phyloP scores from a whole-genome alignment of 441 rosid species.

The Theobroma grandiflorum region DNA sequence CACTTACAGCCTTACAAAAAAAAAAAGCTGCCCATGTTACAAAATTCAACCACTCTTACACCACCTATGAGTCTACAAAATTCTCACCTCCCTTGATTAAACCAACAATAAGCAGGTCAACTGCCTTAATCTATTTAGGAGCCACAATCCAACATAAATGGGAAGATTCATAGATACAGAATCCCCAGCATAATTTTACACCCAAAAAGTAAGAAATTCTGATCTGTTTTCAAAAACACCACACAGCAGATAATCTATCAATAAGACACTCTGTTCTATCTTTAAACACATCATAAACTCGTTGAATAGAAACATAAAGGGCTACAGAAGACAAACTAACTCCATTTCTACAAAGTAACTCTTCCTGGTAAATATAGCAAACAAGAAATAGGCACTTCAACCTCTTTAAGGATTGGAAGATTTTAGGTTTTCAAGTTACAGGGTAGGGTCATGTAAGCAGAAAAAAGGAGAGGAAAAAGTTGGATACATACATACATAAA shows the following conservation, averaged over 20 bases:
- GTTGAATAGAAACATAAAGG: not conserved
- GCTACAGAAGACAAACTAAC: not conserved
- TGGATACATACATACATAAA: too few species aligned
- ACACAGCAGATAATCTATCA: not conserved
- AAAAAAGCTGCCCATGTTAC: not conserved
- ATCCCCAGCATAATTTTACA: not conserved
- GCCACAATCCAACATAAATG: conserved; percentile 3
- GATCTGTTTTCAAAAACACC: not conserved
- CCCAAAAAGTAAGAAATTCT: not conserved
- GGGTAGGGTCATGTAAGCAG: not conserved
- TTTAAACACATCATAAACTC: not conserved
- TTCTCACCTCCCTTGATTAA: conserved; percentile 9
- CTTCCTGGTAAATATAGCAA: not conserved
- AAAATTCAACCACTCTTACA: conserved; percentile 16
- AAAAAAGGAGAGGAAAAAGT: not conserved
- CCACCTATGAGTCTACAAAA: conserved; percentile 1
- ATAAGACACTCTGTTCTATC: conserved; percentile 3
- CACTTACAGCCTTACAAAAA: not conserved
- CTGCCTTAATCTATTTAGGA: conserved; percentile 10
- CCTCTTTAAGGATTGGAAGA: not conserved
- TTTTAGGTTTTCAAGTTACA: not conserved
- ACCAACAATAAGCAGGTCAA: conserved; percentile 8
- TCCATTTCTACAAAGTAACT: conserved; percentile 2
- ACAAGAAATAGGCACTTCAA: not conserved
- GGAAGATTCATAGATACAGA: conserved; percentile 10